phyloP scores from a whole-genome alignment of 1,139 yeast species.

The Blastobotrys illinoisensis region DNA sequence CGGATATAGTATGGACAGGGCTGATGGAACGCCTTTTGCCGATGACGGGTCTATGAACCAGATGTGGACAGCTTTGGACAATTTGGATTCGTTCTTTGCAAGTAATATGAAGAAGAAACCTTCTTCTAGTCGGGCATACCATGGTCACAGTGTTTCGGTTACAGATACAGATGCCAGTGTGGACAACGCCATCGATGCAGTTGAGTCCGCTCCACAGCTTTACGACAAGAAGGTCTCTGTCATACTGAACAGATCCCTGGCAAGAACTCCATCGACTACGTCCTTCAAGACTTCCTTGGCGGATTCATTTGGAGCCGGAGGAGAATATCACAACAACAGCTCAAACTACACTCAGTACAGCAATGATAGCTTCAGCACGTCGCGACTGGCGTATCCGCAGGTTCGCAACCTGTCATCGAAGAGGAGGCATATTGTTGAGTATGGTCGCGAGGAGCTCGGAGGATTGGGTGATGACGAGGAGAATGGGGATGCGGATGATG shows the following conservation, averaged over 20 bases:
- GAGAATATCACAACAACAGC: neutral
- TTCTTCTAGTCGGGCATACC: constrained; percentile 10
- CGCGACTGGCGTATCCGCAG: neutral
- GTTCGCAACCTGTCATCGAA: constrained; percentile 6
- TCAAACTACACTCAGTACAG: constrained; percentile 4
- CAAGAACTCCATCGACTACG: constrained; percentile 67
- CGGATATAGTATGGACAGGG: constrained; percentile 30
- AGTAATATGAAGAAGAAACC: constrained; percentile 40
- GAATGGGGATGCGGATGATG: constrained; percentile 4
- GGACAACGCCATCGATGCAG: constrained; percentile 38
- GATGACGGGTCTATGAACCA: constrained; percentile 73
- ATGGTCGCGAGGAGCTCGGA: constrained; percentile 12
- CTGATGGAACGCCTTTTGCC: constrained; percentile 61
- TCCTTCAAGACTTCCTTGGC: constrained; percentile 71
- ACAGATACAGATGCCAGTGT: constrained; percentile 40
- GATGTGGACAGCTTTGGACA: constrained; percentile 96
- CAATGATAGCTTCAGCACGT: neutral
- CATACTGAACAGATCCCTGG: constrained; percentile 67
- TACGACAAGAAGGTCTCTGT: constrained; percentile 77
- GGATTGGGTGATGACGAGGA: constrained; percentile 10
- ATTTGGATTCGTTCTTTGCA: constrained; percentile 86
- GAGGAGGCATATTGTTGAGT: constrained; percentile 19
- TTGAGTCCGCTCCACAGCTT: constrained; percentile 70
- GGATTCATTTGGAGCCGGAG: constrained; percentile 30
- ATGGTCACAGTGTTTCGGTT: constrained; percentile 32